A percentile compares a stretch with the other conserved stretches of the same genome.
These are phyloP conservation scores for Epichloe festucae DNA, from an alignment of 2,329 filamentous ascomycete species.

Conservation along the genomic window DNA sequence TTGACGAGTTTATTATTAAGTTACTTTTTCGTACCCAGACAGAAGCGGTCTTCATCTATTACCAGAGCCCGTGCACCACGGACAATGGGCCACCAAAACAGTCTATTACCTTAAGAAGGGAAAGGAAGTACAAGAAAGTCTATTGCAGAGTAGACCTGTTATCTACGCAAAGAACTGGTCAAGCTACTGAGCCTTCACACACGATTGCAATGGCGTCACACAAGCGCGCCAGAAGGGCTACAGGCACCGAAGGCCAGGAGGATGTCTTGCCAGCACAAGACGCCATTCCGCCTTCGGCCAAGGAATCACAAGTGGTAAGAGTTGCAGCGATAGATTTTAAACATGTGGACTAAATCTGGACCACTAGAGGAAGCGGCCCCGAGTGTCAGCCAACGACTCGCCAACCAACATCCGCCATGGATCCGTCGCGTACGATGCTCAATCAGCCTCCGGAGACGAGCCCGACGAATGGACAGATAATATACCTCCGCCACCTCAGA, in stretches of 20 bases:
- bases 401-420: not conserved
- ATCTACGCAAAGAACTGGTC: not conserved
- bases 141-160: not conserved
- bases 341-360: not conserved
- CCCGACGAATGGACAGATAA: not conserved
- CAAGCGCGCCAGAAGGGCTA: constrained; percentile 30
- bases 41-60: not conserved
- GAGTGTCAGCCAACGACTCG: not conserved
- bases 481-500: constrained; percentile 27
- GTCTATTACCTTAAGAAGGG: too few species aligned
- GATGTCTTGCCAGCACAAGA: not conserved
- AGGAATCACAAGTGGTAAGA: constrained; percentile 1
- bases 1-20: too few species aligned
- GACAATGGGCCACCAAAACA: not conserved
- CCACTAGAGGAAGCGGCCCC: constrained; percentile 13
- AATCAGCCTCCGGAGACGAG: constrained; percentile 3
- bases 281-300: not conserved
- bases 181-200: not conserved
- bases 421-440: not conserved
- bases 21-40: too few species aligned
- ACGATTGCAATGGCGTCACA: constrained; percentile 15
- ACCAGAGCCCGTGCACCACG: not conserved
- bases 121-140: too few species aligned
- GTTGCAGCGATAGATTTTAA: not conserved
- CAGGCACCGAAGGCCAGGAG: not conserved